These are phyloP conservation scores for Mycena rebaudengoi DNA, from an alignment of 768 basidiomycete genomes.

Conservation along the genomic window DNA sequence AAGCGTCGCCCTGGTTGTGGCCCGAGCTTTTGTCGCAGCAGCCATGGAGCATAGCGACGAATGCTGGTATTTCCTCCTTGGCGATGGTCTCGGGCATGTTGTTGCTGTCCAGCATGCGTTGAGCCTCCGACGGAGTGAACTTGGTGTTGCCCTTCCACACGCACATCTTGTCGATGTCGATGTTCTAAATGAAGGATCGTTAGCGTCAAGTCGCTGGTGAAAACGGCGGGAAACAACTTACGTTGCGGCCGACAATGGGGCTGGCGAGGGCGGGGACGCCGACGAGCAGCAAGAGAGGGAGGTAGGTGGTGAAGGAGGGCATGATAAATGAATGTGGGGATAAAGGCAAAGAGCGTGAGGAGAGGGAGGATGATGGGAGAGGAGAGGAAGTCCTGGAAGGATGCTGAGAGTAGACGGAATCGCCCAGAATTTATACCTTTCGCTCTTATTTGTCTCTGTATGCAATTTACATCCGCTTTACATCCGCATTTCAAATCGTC, in stretches of 20 bases:
- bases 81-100: not conserved
- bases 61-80: no score
- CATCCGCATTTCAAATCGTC: no score
- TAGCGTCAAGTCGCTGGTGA: not conserved
- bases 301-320: slow-evolving; percentile 20
- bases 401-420: not conserved
- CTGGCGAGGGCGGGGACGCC: slow-evolving; percentile 27
- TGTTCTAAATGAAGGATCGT: not conserved
- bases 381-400: slow-evolving; percentile 9
- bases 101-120: not conserved
- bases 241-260: slow-evolving; percentile 22
- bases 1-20: no score
- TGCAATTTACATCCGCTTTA: no score
- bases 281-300: slow-evolving; percentile 25
- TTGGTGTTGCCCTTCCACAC: no score
- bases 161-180: not conserved
- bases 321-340: slow-evolving; percentile 28
- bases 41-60: no score
- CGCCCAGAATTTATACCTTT: not conserved
- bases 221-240: not conserved
- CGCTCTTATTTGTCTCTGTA: slow-evolving; percentile 25
- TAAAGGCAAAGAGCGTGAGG: slow-evolving; percentile 24
- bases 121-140: not conserved
- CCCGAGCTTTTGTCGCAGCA: no score
- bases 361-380: slow-evolving; percentile 17